Base-by-base conservation (phyloP, 2,329 filamentous ascomycete species). In the Cercospora sesami region DNA sequence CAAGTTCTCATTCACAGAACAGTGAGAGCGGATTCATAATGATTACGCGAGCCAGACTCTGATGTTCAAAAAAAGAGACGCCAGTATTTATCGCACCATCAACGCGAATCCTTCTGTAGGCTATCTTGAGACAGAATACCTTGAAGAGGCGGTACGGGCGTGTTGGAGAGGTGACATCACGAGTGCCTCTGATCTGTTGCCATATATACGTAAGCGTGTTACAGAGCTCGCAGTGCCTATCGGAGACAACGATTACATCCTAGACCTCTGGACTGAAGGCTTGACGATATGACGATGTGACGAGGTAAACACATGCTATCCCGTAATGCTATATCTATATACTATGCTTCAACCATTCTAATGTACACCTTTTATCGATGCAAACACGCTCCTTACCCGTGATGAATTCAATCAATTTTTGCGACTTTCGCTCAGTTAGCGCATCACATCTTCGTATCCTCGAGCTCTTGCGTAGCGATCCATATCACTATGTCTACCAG, bases 401-500 rank as follows among this genome's bases (percentile, higher is more conserved):
- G 12, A 28, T 14, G 12, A 16, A 1, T 28, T n/a, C 21, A 26
- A 55, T 26, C 48, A 33, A 10, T 9, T 33, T 10, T 30, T 14
- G 48, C 9, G 4, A 26, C 14, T 23, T 16, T 12, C 0, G 48
- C 23, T 1, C 2, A 3, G n/a, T 28, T 62, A 63, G n/a, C 48
- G 61, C 61, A 63, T 63, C 26, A 63, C 61, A 23, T 67, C 61
- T 48, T 67, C 60, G n/a, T 60, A 64, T 12, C 51, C 60, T 12
- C 65, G 58, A 26, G 65, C 65, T 42, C 65, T 67, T 8, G 61
- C 60, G 33, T 67, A 67, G 6, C 65, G 55, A 31, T 63, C 55
- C 65, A 64, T 67, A 55, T 67, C 65, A 14, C 60, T 67, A n/a
- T 67, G 45, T n/a, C 58, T 62, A 9, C 64, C 64, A 8, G 58